Evolutionary conservation across 768 basidiomycete species (phyloP), one percentile per base, ranked within the genome.

Genomic region (Boletus pseudo-olivaceus): DNA sequence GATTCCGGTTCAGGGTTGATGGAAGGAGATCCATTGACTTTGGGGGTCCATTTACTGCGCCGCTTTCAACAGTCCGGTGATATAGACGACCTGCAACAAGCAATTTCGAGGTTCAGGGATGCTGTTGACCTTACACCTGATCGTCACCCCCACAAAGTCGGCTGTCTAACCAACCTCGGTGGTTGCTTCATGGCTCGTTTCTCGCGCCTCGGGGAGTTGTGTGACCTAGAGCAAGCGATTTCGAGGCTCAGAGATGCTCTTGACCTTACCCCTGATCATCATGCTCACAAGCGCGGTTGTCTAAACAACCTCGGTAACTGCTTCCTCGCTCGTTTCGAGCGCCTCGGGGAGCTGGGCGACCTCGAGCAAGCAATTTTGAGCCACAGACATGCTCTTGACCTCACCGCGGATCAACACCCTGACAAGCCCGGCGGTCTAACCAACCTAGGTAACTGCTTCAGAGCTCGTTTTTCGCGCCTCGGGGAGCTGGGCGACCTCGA

Each of bases 171-270:
- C 23, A 43, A 30, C 19, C 47, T 49, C 0, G 27, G 26, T 1
- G 23, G 4, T 2, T 4, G 6, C 26, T 11, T 46, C 26, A 1
- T 8, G 0, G 4, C n/a, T 20, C 56, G 48, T 35, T 57, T 57
- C 29, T 8, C 33, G 44, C 26, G 33, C 17, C n/a, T 46, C 6
- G 37, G 43, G 8, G 39, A 42, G 6, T 5, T 37, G 29, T 30
- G 10, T 1, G 55, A 56, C 20, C 46, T 56, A 4, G 35, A 55
- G 15, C 23, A 42, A 4, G 34, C 55, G 1, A 56, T 56, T 26
- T 48, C 5, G n/a, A 27, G 5, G 10, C 10, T 9, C 2, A 15
- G 19, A 29, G 41, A 41, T 3, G 32, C 40, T 42, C 9, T 45
- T 29, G 19, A n/a, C 10, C 42, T 52, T 7, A 20, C 19, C 12